These are phyloP conservation scores for Quercus phellos DNA, from an alignment of 331 rosid species.

Conservation along the genomic window DNA sequence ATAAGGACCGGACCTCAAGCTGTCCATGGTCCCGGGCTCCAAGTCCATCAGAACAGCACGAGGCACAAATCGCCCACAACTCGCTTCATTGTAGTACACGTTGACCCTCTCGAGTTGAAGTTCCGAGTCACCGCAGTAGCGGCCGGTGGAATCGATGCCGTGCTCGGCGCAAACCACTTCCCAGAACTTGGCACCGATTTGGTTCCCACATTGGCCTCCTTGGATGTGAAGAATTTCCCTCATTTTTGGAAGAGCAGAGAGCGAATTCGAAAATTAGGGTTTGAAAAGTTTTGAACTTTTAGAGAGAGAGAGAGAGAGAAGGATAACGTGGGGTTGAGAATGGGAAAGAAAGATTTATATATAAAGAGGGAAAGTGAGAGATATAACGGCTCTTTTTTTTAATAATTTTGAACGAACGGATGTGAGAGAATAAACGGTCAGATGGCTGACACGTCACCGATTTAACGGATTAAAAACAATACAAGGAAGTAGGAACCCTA, in stretches of 20 bases:
- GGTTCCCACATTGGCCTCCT: constrained; percentile 84
- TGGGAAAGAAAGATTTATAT: neutral
- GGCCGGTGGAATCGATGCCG: constrained; percentile 66
- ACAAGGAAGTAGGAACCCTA: neutral
- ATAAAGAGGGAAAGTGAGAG: neutral
- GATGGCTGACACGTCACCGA: neutral
- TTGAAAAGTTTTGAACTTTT: neutral
- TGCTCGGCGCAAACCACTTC: constrained; percentile 76
- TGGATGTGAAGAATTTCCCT: constrained; percentile 83
- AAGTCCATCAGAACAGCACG: constrained; percentile 82
- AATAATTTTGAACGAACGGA: neutral
- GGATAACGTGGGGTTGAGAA: neutral
- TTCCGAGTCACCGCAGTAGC: constrained; percentile 54
- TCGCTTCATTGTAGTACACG: constrained; percentile 74
- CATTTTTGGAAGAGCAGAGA: constrained; percentile 20
- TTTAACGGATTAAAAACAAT: neutral
- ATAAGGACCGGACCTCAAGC: constrained; percentile 62
- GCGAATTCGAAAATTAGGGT: neutral
- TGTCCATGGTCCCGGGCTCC: constrained; percentile 80
- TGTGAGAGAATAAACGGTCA: neutral
- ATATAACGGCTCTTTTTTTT: neutral
- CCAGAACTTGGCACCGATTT: constrained; percentile 84
- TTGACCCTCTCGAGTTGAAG: constrained; percentile 73
- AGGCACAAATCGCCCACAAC: constrained; percentile 59
- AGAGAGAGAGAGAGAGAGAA: neutral